A percentile compares a stretch with the other conserved stretches of the same genome.
Conservation (phyloP, 176 grass and related monocot genomes). For the Tillandsia leiboldiana region DNA sequence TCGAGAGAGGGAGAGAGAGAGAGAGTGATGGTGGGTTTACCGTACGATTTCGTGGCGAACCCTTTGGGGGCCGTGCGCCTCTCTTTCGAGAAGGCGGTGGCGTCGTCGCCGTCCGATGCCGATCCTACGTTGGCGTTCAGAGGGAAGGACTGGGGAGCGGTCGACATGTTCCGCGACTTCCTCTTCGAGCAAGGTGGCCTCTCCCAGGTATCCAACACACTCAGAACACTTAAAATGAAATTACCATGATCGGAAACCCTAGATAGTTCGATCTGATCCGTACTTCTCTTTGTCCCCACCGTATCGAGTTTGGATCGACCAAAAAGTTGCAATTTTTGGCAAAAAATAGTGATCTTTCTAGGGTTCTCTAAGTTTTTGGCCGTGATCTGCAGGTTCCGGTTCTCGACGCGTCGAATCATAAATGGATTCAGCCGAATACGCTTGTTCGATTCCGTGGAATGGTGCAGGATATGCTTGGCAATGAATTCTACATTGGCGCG, state of each 20-base stretch:
- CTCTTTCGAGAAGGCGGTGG: conserved; percentile 66
- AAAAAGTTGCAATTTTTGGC: background rate
- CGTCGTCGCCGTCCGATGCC: conserved; percentile 22
- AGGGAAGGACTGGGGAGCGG: conserved; percentile 72
- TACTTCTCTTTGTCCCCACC: background rate
- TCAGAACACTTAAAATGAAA: background rate
- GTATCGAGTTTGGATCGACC: background rate
- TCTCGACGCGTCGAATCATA: conserved; percentile 48
- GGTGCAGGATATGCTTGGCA: conserved; percentile 97
- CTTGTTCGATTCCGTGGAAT: conserved; percentile 72
- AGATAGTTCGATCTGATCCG: too few relatives aligned
- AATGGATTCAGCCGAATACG: conserved; percentile 78
- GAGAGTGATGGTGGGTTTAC: conserved; percentile 52
- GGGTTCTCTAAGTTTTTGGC: background rate
- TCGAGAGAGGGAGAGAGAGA: conserved; percentile 7
- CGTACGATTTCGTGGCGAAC: conserved; percentile 77
- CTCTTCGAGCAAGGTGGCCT: conserved; percentile 74
- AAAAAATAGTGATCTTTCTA: background rate
- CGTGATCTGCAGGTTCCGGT: conserved; percentile 46
- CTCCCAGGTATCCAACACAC: conserved; percentile 27
- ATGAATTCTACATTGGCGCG: conserved; percentile 74
- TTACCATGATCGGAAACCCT: background rate
- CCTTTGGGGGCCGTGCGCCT: conserved; percentile 74
- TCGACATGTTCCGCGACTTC: conserved; percentile 68
- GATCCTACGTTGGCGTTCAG: conserved; percentile 64